These are phyloP conservation scores for Drechmeria coniospora DNA, from an alignment of 2,329 filamentous ascomycete species.

Conservation along the genomic window DNA sequence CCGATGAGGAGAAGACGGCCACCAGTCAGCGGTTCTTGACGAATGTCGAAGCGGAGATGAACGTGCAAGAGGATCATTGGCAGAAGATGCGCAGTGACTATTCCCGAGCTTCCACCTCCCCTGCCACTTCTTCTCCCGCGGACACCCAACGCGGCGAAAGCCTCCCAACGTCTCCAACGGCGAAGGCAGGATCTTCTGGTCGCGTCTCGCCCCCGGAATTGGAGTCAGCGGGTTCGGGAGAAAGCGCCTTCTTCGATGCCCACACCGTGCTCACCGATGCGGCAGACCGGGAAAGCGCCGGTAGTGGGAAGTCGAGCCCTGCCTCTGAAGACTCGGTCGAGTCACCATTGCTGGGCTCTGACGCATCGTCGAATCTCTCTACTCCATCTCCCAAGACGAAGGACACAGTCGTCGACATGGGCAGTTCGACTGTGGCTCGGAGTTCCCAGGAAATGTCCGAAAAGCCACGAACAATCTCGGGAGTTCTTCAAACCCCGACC, in stretches of 20 bases:
- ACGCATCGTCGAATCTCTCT: not conserved
- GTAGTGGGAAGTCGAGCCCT: too few relatives aligned
- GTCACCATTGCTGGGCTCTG: not conserved
- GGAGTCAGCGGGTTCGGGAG: too few relatives aligned
- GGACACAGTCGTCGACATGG: not conserved
- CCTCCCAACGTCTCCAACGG: not conserved
- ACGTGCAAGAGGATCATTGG: conserved; percentile 44
- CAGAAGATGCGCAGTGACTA: conserved; percentile 38
- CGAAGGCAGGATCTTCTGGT: too few relatives aligned
- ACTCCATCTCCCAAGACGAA: not conserved
- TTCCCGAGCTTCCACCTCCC: conserved; percentile 34
- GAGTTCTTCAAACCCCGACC: too few relatives aligned
- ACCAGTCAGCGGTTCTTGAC: conserved; percentile 29
- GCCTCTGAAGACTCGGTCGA: too few relatives aligned
- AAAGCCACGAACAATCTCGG: too few relatives aligned
- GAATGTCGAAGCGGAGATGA: conserved; percentile 47
- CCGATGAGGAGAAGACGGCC: conserved; percentile 16
- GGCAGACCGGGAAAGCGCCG: too few relatives aligned
- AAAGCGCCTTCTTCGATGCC: too few relatives aligned
- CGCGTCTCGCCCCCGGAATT: too few relatives aligned
- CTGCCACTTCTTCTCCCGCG: conserved; percentile 17
- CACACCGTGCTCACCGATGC: too few relatives aligned
- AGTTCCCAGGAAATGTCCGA: too few relatives aligned
- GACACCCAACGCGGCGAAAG: not conserved
- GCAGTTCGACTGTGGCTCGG: too few relatives aligned